These are phyloP conservation scores for Blastocystis hominis DNA, from an alignment of 352 stramenopile genomes.

Conservation along the genomic window DNA sequence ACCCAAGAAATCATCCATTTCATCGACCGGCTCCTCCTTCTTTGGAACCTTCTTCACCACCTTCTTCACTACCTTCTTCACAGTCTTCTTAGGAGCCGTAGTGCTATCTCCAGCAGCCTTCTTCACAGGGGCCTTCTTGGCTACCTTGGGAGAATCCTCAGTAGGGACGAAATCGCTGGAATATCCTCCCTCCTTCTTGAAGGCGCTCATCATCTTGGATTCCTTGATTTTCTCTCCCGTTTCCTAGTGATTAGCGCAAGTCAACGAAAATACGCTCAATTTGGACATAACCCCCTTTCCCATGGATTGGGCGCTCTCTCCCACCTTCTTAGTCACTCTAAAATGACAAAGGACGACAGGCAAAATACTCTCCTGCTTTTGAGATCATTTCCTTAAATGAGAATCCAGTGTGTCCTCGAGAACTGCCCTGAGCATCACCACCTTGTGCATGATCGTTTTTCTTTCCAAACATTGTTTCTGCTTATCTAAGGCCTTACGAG, in stretches of 20 bases:
- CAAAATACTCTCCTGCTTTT: background rate
- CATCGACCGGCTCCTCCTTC: background rate
- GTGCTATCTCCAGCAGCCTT: background rate
- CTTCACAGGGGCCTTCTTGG: background rate
- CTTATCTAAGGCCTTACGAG: background rate
- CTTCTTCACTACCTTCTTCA: constrained; percentile 38
- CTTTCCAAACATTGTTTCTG: constrained; percentile 17
- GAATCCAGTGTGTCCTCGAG: background rate
- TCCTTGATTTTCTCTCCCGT: constrained; percentile 51
- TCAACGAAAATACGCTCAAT: background rate
- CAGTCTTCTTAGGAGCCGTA: background rate
- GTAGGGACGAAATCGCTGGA: background rate
- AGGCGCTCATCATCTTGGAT: constrained; percentile 44
- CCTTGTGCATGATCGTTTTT: constrained; percentile 16
- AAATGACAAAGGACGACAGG: background rate
- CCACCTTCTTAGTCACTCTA: constrained; percentile 37
- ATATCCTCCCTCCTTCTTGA: constrained; percentile 38
- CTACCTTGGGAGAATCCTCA: constrained; percentile 5
- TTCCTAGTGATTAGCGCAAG: background rate
- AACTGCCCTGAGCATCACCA: background rate
- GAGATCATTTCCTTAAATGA: constrained; percentile 53
- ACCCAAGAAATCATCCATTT: background rate
- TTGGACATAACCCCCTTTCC: constrained; percentile 47
- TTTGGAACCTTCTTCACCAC: constrained; percentile 39
- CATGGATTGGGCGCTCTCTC: constrained; percentile 5